Evolutionary conservation across 169 alveolate species (phyloP), one percentile per base, ranked within the genome.

Genomic region (Besnoitia besnoiti): DNA sequence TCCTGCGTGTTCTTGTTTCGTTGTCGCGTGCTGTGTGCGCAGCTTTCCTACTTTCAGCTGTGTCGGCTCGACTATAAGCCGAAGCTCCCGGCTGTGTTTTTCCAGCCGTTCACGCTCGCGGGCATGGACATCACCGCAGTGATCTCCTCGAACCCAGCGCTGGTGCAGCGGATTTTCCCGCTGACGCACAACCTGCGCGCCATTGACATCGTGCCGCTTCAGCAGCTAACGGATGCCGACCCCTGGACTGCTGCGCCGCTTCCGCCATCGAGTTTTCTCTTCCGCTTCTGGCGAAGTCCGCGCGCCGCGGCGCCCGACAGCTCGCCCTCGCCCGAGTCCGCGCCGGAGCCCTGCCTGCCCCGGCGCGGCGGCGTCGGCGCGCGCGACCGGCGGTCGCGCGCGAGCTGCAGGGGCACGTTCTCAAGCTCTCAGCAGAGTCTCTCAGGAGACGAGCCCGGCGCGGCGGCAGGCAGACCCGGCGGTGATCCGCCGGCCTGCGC

Each of bases 121-220:
- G 40, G 87, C 55, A 77, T 77, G 87, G 87, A 77, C 21, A 77
- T 77, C n/a, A 77, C 87, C 8, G 87, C 87, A 27, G 87, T 42
- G 12, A 77, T 77, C 24, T 77, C 61, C 35, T 42, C 87, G 59
- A 77, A 42, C 37, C 87, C 87, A n/a, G 59, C 30, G 37, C 40
- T 77, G 37, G 50, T 77, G 85, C 85, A 82, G 90, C 92, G n/a
- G 94, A 93, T 80, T 90, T 91, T 75, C 94, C 98, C 90, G 5
- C 75, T 82, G 76, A 82, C 90, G 46, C 90, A 82, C 46, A 27
- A 44, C n/a, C 90, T 82, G 44, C 62, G 90, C 0, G 90, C 90
- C 40, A n/a, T 82, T 46, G 90, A 82, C 47, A 27, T 82, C n/a
- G 87, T 77, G 33, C 87, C 87, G n/a, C 19, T 77, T n/a, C 55